Evolutionary conservation across 352 stramenopile species (phyloP).

Genomic region (Lagenidium sp.): DNA sequence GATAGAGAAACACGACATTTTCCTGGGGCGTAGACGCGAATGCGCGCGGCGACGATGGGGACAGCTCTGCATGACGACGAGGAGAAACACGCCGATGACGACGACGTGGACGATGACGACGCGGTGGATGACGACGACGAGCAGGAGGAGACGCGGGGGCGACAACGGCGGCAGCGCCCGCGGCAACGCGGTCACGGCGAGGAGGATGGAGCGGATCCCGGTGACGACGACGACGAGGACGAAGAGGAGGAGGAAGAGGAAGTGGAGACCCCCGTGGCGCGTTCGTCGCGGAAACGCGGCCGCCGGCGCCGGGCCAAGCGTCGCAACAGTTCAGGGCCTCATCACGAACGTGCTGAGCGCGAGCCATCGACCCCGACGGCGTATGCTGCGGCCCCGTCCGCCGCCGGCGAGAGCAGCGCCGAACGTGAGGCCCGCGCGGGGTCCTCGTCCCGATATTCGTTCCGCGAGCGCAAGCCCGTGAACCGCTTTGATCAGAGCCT

Average conservation of each 20-base stretch:
- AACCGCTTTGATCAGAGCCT: slow-evolving; percentile 47
- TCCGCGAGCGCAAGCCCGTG: slow-evolving; percentile 31
- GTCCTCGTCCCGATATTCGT: slow-evolving; percentile 24
- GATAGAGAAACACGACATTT: too few species aligned
- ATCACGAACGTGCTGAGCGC: background rate
- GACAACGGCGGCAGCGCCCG: background rate
- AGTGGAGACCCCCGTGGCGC: background rate
- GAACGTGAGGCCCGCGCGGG: background rate
- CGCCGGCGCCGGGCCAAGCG: too few species aligned
- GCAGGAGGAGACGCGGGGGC: too few species aligned
- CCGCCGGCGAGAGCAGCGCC: background rate
- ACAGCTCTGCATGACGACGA: background rate
- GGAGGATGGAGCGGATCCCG: too few species aligned
- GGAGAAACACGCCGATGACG: background rate
- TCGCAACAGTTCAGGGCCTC: background rate
- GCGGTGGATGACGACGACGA: too few species aligned
- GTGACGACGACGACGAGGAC: too few species aligned
- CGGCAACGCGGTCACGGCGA: slow-evolving; percentile 7
- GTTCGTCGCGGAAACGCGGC: background rate
- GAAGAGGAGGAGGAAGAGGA: slow-evolving; percentile 1
- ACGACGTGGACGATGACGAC: too few species aligned
- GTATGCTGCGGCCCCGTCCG: background rate
- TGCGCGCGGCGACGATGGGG: slow-evolving; percentile 1
- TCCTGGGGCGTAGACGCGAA: background rate
- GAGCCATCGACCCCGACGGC: too few species aligned